phyloP scores from a whole-genome alignment of 345 rosid genomes.

The Eucalyptus marginata region DNA sequence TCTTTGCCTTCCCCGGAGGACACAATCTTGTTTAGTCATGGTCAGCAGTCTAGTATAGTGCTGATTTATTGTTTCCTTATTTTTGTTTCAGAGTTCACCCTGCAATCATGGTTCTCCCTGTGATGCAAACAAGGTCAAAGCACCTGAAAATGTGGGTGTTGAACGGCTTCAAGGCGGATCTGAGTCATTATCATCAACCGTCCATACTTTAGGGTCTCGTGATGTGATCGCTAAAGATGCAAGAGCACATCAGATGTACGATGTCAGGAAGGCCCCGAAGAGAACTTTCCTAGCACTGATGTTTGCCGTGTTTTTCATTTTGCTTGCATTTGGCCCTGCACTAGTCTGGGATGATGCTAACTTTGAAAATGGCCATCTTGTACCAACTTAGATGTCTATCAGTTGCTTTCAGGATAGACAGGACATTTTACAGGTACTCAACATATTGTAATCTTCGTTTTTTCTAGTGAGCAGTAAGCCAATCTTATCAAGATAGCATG shows the following conservation, averaged over 20 bases:
- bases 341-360: constrained; percentile 19
- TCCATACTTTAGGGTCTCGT: constrained; percentile 7
- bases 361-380: constrained; percentile 23
- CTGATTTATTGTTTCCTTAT: not conserved
- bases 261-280: not conserved
- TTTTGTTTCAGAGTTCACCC: constrained; percentile 39
- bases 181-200: constrained; percentile 53
- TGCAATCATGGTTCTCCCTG: not conserved
- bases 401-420: not conserved
- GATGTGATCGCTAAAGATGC: not conserved
- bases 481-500: not conserved
- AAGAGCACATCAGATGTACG: not conserved
- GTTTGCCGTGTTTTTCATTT: constrained; percentile 16
- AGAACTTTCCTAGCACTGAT: constrained; percentile 16
- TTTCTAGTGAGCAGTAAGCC: not conserved
- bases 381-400: constrained; percentile 40
- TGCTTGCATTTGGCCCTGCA: constrained; percentile 19
- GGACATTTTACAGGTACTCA: not conserved
- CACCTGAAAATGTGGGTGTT: not conserved
- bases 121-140: constrained; percentile 11
- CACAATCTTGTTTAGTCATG: not conserved
- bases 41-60: not conserved
- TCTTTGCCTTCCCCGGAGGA: not conserved
- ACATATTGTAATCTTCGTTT: not conserved
- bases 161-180: constrained; percentile 20